phyloP scores from a whole-genome alignment of 1,284 basidiomycete species.

The Fomes fomentarius region DNA sequence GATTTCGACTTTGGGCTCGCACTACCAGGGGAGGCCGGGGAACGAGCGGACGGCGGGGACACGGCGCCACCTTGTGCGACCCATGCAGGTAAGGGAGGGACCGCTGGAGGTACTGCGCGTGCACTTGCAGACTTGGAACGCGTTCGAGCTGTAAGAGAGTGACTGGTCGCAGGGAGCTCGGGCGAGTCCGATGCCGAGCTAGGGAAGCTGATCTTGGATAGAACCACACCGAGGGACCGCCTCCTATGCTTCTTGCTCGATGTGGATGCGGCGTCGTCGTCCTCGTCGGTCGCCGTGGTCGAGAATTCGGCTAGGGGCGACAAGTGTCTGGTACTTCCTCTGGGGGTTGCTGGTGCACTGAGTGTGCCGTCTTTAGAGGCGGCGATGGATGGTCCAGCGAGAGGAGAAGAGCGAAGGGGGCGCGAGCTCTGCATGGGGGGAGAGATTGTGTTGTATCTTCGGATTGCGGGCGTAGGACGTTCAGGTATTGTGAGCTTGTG shows the following conservation, averaged over 20 bases:
- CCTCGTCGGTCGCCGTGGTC: not conserved
- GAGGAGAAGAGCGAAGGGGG: slow-evolving; percentile 32
- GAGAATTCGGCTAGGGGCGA: slow-evolving; percentile 15
- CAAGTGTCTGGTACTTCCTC: slow-evolving; percentile 9
- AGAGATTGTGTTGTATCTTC: slow-evolving; percentile 23
- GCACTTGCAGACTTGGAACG: slow-evolving; percentile 12
- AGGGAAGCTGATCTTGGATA: slow-evolving; percentile 20
- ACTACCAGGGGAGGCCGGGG: not conserved
- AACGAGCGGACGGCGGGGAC: slow-evolving; percentile 19
- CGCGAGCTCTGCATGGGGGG: slow-evolving; percentile 22
- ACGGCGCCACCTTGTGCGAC: no score
- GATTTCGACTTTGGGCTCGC: slow-evolving; percentile 1
- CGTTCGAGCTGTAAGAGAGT: slow-evolving; percentile 2
- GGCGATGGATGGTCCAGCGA: slow-evolving; percentile 33
- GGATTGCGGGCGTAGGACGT: slow-evolving; percentile 9
- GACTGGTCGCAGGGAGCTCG: not conserved
- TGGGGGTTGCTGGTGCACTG: slow-evolving; percentile 15
- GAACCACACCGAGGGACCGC: slow-evolving; percentile 14
- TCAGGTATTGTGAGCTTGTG: slow-evolving; percentile 15
- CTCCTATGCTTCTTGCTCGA: slow-evolving; percentile 12
- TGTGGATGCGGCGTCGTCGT: not conserved
- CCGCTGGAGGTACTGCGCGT: slow-evolving; percentile 10
- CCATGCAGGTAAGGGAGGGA: no score
- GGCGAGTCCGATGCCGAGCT: not conserved
- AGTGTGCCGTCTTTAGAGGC: slow-evolving; percentile 23